Conservation (phyloP, 768 basidiomycete genomes). For the Dendrothele bispora region DNA sequence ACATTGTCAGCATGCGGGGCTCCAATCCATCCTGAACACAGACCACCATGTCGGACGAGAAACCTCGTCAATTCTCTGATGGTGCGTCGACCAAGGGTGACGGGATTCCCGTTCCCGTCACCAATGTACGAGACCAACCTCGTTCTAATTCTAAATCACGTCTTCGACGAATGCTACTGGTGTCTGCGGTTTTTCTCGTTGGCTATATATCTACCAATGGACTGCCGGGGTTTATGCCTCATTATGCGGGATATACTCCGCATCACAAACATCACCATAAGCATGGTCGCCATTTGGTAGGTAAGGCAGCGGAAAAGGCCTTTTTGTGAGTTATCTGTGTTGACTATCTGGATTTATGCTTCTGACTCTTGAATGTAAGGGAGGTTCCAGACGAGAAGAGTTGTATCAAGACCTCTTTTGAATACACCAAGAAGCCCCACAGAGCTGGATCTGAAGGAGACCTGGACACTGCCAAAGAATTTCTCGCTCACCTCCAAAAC, state of each 20-base stretch:
- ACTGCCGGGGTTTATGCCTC: not conserved
- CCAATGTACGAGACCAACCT: too few species aligned
- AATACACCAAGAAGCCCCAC: constrained; percentile 68
- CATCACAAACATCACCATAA: not conserved
- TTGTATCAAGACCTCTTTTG: constrained; percentile 50
- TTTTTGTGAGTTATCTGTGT: constrained; percentile 5
- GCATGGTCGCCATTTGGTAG: not conserved
- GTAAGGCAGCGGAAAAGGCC: constrained; percentile 5
- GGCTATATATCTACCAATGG: not conserved
- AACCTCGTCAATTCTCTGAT: not conserved
- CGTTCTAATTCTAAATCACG: too few species aligned
- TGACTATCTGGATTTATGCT: not conserved
- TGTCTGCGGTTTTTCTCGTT: not conserved
- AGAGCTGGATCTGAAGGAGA: constrained; percentile 67
- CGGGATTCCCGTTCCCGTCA: constrained; percentile 2
- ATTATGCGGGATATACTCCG: not conserved
- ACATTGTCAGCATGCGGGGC: too few species aligned
- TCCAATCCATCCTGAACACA: too few species aligned
- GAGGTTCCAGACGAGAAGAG: constrained; percentile 50
- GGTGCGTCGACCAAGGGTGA: not conserved
- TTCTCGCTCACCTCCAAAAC: constrained; percentile 69
- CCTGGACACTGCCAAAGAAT: constrained; percentile 58
- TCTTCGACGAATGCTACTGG: not conserved
- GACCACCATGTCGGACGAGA: constrained; percentile 6
- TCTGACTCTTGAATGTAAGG: constrained; percentile 25